Percentiles rank a stretch among this genome's conserved stretches.
These are phyloP conservation scores for Pseudogymnoascus sp. DNA, from an alignment of 2,329 filamentous ascomycete genomes.

Conservation along the genomic window DNA sequence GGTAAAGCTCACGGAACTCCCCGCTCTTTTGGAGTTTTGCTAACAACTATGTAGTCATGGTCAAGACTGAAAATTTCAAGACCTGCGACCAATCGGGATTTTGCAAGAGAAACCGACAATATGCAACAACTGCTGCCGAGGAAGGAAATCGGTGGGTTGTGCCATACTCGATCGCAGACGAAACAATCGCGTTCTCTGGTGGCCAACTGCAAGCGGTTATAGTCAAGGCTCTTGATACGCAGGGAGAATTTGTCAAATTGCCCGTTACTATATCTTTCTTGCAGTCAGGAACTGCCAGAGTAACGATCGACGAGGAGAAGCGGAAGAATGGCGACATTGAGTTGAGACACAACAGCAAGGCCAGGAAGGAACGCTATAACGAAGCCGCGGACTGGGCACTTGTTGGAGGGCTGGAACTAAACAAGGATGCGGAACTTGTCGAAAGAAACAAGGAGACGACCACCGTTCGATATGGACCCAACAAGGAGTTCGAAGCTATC, in stretches of 20 bases:
- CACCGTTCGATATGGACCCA: constrained; percentile 72
- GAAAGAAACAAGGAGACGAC: constrained; percentile 57
- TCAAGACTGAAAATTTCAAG: constrained; percentile 97
- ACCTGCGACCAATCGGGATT: constrained; percentile 94
- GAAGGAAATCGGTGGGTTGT: constrained; percentile 59
- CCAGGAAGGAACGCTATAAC: constrained; percentile 88
- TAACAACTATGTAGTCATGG: constrained; percentile 48
- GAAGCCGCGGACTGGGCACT: constrained; percentile 81
- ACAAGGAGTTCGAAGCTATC: constrained; percentile 68
- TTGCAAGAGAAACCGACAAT: constrained; percentile 88
- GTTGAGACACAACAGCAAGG: constrained; percentile 73
- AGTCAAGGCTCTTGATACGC: constrained; percentile 64
- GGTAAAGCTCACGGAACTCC: constrained; percentile 35
- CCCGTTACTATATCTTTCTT: constrained; percentile 84
- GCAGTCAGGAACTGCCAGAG: constrained; percentile 77
- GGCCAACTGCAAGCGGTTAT: constrained; percentile 73
- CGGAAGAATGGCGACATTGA: constrained; percentile 82
- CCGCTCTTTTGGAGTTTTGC: background rate
- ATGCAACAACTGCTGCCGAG: constrained; percentile 66
- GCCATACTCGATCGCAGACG: constrained; percentile 68
- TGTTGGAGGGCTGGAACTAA: constrained; percentile 68
- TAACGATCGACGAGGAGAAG: constrained; percentile 86
- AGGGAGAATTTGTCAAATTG: constrained; percentile 63
- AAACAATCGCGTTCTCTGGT: constrained; percentile 66
- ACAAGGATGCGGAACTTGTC: constrained; percentile 61